phyloP scores from a whole-genome alignment of 331 rosid species.

The Quercus tomentella region DNA sequence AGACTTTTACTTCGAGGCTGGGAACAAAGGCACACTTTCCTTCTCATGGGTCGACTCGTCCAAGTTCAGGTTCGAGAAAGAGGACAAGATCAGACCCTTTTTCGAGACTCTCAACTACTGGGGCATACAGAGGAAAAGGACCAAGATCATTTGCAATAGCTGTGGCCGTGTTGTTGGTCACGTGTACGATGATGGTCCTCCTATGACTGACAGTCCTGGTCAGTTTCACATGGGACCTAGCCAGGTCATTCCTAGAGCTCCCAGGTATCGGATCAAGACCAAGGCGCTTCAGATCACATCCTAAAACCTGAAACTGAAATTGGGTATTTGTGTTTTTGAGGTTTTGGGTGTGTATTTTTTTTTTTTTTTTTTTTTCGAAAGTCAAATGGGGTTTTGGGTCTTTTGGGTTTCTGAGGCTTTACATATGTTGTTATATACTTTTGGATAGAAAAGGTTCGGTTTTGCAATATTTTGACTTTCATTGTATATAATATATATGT shows the following conservation, averaged over 20 bases:
- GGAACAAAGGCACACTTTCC: conserved; percentile 71
- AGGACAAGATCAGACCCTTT: conserved; percentile 79
- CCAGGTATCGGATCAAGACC: conserved; percentile 70
- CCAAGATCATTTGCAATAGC: conserved; percentile 65
- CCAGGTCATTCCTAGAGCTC: conserved; percentile 83
- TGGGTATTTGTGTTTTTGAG: background rate
- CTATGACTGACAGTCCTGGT: conserved; percentile 59
- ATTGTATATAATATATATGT: background rate
- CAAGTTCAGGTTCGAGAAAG: conserved; percentile 70
- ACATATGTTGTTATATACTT: too few species aligned
- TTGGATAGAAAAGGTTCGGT: background rate
- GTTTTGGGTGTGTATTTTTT: background rate
- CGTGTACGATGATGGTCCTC: conserved; percentile 87
- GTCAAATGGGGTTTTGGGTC: background rate
- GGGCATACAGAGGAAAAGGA: conserved; percentile 89
- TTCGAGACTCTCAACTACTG: conserved; percentile 78
- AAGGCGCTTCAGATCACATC: conserved; percentile 62
- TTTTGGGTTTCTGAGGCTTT: background rate
- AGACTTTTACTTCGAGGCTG: conserved; percentile 80
- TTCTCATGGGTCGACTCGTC: conserved; percentile 57
- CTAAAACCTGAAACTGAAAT: conserved; percentile 3
- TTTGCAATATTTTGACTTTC: background rate
- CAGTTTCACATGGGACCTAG: conserved; percentile 90
- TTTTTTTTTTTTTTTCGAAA: background rate
- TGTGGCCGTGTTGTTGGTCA: conserved; percentile 61